Base-by-base conservation (phyloP, 1,284 basidiomycete genomes). In the Fereydounia khargensis region DNA sequence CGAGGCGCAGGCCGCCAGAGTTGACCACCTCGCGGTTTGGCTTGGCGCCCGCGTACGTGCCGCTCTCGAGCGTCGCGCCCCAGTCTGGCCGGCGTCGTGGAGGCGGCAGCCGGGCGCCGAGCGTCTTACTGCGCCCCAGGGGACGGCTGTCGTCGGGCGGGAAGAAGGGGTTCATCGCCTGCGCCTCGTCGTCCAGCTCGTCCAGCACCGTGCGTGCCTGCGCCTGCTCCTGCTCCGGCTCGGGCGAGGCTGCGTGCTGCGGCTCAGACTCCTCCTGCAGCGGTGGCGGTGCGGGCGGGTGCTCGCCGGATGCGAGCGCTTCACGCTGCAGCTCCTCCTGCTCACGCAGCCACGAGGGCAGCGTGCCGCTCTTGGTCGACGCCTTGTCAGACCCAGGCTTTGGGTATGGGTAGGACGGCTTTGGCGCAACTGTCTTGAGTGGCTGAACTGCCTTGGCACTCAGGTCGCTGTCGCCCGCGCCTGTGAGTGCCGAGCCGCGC, bases 271-370 rank as follows among this genome's bases (percentile, higher is more conserved):
- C 54, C 10, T 59, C 56, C 27, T 54, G 49, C 30, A 56, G 50
- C 3, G 55, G 61, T 7, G 65, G 67, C 5, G 60, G 66, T 9
- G 65, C 55, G 20, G 59, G 61, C 11, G 56, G 47, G 17, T 55
- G 57, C 14, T 53, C 61, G n/a, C 68, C 72, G 3, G 50, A 45
- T 1, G 47, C 48, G 17, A 67, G 48, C n/a, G 65, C 47, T 24
- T 66, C 56, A 6, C 62, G 48, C 43, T 69, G 67, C 24, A 73
- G 42, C 45, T 66, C 64, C 31, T 75, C 70, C 41, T 75, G 73
- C 53, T 75, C 73, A 34, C 63, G 63, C 31, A 75, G 48, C 73
- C 73, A 75, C 4, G 62, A 54, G 2, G 73, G 73, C 22, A 74
- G 35, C 0, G 56, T 61, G 1, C 50, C n/a, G n/a, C n/a, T 47